Evolutionary conservation across 2,329 filamentous ascomycete species (phyloP).

Genomic region (Eutypella sp.): DNA sequence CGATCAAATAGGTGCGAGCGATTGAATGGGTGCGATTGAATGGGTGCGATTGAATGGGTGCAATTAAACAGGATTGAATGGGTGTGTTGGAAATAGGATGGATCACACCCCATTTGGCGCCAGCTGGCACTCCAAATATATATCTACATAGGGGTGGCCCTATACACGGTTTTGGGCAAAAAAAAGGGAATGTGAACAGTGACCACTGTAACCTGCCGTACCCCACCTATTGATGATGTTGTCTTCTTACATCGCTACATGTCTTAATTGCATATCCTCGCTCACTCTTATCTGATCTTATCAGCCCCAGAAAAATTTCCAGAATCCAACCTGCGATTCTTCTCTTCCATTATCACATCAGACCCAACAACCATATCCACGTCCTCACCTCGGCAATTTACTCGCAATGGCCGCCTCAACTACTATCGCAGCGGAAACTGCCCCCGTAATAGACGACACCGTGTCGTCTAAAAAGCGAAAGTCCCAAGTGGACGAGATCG

Average conservation of each 20-base stretch:
- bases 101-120: too few relatives aligned
- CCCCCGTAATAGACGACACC: constrained; percentile 7
- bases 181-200: too few relatives aligned
- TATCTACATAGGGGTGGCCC: too few relatives aligned
- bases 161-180: too few relatives aligned
- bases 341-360: neutral
- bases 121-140: too few relatives aligned
- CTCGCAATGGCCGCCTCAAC: constrained; percentile 10
- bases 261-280: constrained; percentile 5
- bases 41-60: too few relatives aligned
- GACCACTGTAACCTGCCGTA: too few relatives aligned
- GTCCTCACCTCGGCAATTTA: neutral
- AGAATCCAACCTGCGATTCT: neutral
- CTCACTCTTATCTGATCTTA: constrained; percentile 26
- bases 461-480: constrained; percentile 65
- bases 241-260: constrained; percentile 1
- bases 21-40: too few relatives aligned
- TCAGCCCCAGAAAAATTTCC: constrained; percentile 27
- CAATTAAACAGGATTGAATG: too few relatives aligned
- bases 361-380: neutral
- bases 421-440: constrained; percentile 8
- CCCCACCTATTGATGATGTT: too few relatives aligned
- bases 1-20: too few relatives aligned
- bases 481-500: constrained; percentile 65
- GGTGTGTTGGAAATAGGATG: too few relatives aligned